Evolutionary conservation across 2,329 filamentous ascomycete species (phyloP), one percentile per base, ranked within the genome.

Genomic region (Fusarium devonianum): DNA sequence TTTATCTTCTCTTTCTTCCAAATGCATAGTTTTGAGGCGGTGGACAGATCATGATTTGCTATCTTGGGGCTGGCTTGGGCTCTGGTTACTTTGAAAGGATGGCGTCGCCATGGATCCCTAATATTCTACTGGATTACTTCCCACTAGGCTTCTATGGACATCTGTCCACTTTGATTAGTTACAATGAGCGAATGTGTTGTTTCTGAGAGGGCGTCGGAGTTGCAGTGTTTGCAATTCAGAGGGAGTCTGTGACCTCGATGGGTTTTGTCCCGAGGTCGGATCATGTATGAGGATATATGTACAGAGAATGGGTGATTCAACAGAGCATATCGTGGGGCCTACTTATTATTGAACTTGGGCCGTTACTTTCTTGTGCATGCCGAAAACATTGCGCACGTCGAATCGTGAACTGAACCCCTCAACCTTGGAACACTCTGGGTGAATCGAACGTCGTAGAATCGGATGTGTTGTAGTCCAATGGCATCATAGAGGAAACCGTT

Each of bases 271-370:
- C 23, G 37, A 47, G 39, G 45, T 23, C 19, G 32, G 37, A 38
- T 22, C 37, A 56, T 59, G 45, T 55, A 59, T 47, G 30, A 41
- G 49, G 42, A 46, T 38, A 44, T 53, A 38, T 62, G 56, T 52
- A 49, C 54, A 45, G 44, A 46, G 58, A 47, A 53, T 42, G 40
- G 45, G 48, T 45, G 53, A 41, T 32, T 53, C 47, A 45, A 49
- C 30, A 45, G 45, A 22, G 17, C 18, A 18, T 40, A 47, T 58
- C 50, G 13, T 50, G n/a, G 8, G 49, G 54, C 40, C 50, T 23
- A 16, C 8, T n/a, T 43, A 55, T 39, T 41, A 40, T 37, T 44
- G 35, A 22, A 43, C 23, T 43, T 29, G 23, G 23, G 19, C 13
- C 7, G 25, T n/a, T 28, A 29, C 10, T 13, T 14, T 19, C n/a